Evolutionary conservation across 2,329 filamentous ascomycete species (phyloP), one percentile per base, ranked within the genome.

Genomic region (Calcarisporium arbuscula): DNA sequence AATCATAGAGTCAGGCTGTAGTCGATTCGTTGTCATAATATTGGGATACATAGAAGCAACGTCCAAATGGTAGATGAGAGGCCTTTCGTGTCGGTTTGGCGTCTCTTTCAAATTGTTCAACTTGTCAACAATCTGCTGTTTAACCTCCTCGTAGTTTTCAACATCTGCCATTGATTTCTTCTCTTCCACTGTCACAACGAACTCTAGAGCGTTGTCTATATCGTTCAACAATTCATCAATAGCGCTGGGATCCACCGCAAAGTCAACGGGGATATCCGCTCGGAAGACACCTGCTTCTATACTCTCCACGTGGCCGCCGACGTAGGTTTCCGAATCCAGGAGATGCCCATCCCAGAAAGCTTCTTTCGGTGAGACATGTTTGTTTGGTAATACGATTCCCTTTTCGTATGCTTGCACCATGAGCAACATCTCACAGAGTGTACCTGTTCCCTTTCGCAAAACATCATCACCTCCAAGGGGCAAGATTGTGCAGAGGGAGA

Each of bases 1-100:
- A 35, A 98, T 94, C 88, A 98, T 94, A n/a, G 92, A 96, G 59
- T 98, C 92, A 0, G 92, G 92, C 49, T 98, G 92, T 30, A 98
- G 63, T 57, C 92, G 84, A 59, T 98, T 98, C 2, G 92, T 98
- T 3, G 94, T 98, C 94, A 98, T 98, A 58, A 98, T 98, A 60
- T 98, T 98, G 8, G 92, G 92, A 57, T 98, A 98, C 92, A 98
- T 98, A 40, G 92, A 95, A 14, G 92, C 92, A 39, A 98, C 94
- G 54, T 98, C 92, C 64, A 98, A 69, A 70, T 98, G 92, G 62
- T 98, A 98, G 45, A 98, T 98, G 20, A 94, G 74, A 5, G 92
- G 92, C 28, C 80, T 70, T 57, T 98, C 92, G 47, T 70, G 79
- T 43, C 92, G 75, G 50, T 94, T 88, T 1, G 92, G 90, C 1